Base-by-base conservation (phyloP, 345 rosid genomes). In the Camelina hispida region DNA sequence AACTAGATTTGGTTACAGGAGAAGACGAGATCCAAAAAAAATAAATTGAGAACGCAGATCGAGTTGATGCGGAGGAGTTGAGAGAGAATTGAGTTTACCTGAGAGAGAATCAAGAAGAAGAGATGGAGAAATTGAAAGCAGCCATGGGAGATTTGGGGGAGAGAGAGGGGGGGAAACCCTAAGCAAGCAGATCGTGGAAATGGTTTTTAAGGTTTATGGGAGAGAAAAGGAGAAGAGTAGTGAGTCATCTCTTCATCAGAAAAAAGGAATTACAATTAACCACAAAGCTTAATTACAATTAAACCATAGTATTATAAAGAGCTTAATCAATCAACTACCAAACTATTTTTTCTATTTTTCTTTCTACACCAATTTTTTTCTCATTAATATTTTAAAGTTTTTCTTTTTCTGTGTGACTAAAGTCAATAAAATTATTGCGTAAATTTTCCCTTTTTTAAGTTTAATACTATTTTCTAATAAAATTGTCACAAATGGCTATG, bases 71-170 rank as follows among this genome's bases (percentile, higher is more conserved):
- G 60, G 62, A 75, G 15, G 62, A 75, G 15, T 42, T 56, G 37
- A 34, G 37, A 34, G 37, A 28, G 30, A 28, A 28, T 28, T 28
- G 69, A 5, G n/a, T 68, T 68, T 71, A 65, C 77, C 76, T 56
- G 72, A 77, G 53, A 23, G 57, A 23, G 57, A 63, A 63, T 71
- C 16, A 71, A 71, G 54, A 35, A 71, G 54, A 35, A 66, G 73
- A 66, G 81, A 60, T 18, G 60, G 16, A 22, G 65, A 44, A 62
- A 54, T 62, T 62, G 35, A 3, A 18, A 0, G 73, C 42, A 72
- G 64, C 18, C 69, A 72, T 72, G 64, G 73, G 73, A 66, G 73
- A 10, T 59, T 71, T 43, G 37, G 69, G 20, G 9, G 51, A 42
- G 14, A 25, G 43, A 38, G 32, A 46, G 62, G 54, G 3, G 4